Base-by-base conservation (phyloP, 208 protist species). In the Leishmania braziliensis region DNA sequence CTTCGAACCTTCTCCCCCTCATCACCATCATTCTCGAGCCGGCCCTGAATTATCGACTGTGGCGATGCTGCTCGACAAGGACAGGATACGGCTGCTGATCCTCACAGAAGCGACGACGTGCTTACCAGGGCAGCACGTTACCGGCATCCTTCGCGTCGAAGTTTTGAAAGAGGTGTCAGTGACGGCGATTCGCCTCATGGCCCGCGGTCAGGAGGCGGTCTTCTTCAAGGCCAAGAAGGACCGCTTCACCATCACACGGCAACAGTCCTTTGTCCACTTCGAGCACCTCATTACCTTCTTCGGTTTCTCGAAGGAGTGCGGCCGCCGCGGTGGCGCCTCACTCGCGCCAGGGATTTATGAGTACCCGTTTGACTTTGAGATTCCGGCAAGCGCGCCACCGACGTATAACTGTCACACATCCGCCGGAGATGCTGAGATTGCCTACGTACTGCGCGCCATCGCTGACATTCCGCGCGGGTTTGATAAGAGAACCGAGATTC, bases 211-310 rank as follows among this genome's bases (percentile, higher is more conserved):
- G 50, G 89, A 92, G 75, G 87, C 70, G 69, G 82, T 79, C 3
- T 81, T 26, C 18, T 83, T 88, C 65, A 46, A 75, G 26, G 78
- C 81, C 10, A 85, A 83, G 60, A 85, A 84, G 70, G 60, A 65
- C 20, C 39, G 72, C 58, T 39, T 50, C 39, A 81, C 75, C 72
- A 58, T 62, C 51, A 62, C 54, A 9, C 58, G 65, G 5, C 50
- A 79, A 58, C 54, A 83, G 51, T 84, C 85, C 33, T 85, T 79
- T 63, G 23, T 85, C 9, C 86, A 92, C 81, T 86, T 84, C 58
- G 29, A 88, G 39, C 79, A 88, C 54, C 72, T 88, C 79, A 81
- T 86, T 81, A 90, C 86, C 58, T 82, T 88, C 69, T 92, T 90
- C 71, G 87, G 86, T 0, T 88, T 86, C 73, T 88, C 86, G 10